Base-by-base conservation (phyloP, 2,329 filamentous ascomycete genomes). In the Cercospora zeina region DNA sequence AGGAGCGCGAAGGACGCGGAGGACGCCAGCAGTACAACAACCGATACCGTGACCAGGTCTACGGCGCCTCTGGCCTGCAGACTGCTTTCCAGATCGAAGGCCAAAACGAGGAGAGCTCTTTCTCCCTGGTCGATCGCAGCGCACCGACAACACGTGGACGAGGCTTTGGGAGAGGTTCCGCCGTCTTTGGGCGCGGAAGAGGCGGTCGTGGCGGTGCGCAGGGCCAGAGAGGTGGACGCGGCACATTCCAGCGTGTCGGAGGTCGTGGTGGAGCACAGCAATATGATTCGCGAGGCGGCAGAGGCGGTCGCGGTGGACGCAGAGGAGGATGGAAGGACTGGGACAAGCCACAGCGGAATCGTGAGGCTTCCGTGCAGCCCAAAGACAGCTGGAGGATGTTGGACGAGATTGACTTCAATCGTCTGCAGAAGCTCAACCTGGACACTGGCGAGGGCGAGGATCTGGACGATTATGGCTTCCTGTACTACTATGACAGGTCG, bases 251-350 rank as follows among this genome's bases (percentile, higher is more conserved):
- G 80, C 87, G 91, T 68, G 85, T 87, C 58, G 86, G 87, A 65
- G 83, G 82, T 56, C 78, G 87, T 67, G 84, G 87, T 72, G 88
- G 87, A 58, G 87, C 90, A 73, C 83, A 85, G 70, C 84, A 85
- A 68, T 91, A 92, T 74, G 89, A 95, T 72, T 86, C 86, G 74
- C 83, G 87, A 65, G 83, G 84, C 64, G 89, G 84, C 58, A 86
- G 87, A 59, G 87, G 88, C 72, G 87, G 87, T 50, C 82, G 89
- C 68, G 87, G 90, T 64, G 90, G 91, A 56, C 89, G 95, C 69
- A 87, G 95, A 70, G 97, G 97, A 74, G 95, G 95, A 76, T 97
- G 95, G 93, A 96, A 95, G 80, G 95, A 99, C 77, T 96, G 92
- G 76, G 95, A 99, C 82, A 97, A 97, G 87, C 95, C 95, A 64